Base-by-base conservation (phyloP, 805 yeast species). In the Zygosaccharomyces bisporus region DNA sequence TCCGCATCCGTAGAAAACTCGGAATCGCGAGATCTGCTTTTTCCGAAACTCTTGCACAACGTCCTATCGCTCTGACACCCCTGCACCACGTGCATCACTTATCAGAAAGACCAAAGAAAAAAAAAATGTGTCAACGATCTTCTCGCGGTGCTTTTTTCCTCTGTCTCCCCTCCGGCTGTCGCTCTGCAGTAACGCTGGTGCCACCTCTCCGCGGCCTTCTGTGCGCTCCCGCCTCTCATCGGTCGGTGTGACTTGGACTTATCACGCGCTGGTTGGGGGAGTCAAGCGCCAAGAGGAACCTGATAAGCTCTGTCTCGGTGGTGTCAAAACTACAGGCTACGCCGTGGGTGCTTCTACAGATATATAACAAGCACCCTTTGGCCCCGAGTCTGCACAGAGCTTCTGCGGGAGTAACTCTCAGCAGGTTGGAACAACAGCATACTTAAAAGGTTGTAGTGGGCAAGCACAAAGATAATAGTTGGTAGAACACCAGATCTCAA, bases 171-270 rank as follows among this genome's bases (percentile, higher is more conserved):
- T 21, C 16, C 5, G 8, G 24, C 24, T 21, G 13, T 25, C 30
- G 30, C 30, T 25, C 30, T 25, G 30, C n/a, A 5, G 30, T 27
- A 12, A 6, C 31, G 16, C 29, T 13, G 12, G 24, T 39, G 37
- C 33, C 20, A 9, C 18, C 21, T 16, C 41, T 41, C 19, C 17
- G 36, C 31, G 41, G 16, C 30, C 20, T 35, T 35, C 44, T 20
- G 32, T 31, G 37, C 24, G 20, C 17, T 39, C 39, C 16, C 41
- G 14, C 33, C 44, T 23, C 25, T 19, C 24, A 19, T 17, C 24
- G 39, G 24, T 24, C 33, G 29, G 27, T 39, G 41, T 19, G 30
- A 35, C 16, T 20, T 24, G 19, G 29, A 41, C 33, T 33, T 19
- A 20, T 20, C 36, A 32, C 21, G 37, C 21, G 36, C 25, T 12